Evolutionary conservation across 2,329 filamentous ascomycete genomes (phyloP).

Genomic region (Fusarium albidum): DNA sequence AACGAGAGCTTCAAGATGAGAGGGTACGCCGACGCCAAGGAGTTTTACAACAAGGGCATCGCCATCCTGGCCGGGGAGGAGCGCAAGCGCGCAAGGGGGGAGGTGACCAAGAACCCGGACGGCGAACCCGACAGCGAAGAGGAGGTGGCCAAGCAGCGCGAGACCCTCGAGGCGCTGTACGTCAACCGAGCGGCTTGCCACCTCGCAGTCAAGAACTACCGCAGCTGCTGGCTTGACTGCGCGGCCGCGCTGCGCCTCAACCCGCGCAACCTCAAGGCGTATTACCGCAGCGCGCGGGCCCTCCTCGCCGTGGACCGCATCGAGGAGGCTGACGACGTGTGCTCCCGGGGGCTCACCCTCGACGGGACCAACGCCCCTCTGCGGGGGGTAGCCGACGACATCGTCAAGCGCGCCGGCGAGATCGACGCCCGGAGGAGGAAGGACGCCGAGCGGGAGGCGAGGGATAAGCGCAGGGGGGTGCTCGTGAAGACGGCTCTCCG

Average conservation of each 20-base stretch:
- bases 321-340: constrained; percentile 81
- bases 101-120: constrained; percentile 42
- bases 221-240: constrained; percentile 86
- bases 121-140: constrained; percentile 55
- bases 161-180: constrained; percentile 78
- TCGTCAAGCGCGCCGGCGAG: constrained; percentile 64
- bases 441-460: constrained; percentile 64
- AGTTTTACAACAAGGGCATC: constrained; percentile 92
- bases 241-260: constrained; percentile 81
- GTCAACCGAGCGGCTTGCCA: constrained; percentile 92
- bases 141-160: constrained; percentile 66
- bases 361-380: constrained; percentile 76
- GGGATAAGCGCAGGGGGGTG: constrained; percentile 61
- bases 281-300: constrained; percentile 83
- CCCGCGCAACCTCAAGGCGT: constrained; percentile 84
- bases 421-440: constrained; percentile 63
- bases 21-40: constrained; percentile 82
- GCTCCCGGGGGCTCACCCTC: constrained; percentile 74
- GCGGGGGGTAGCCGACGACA: constrained; percentile 66
- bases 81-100: constrained; percentile 56
- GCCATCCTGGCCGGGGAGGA: constrained; percentile 73
- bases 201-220: constrained; percentile 87
- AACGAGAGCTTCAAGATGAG: constrained; percentile 84
- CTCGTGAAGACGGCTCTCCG: constrained; percentile 72
- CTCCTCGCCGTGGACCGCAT: constrained; percentile 82